Base-by-base conservation (phyloP, 2,329 filamentous ascomycete species). In the Chaetoscypha palmicola region DNA sequence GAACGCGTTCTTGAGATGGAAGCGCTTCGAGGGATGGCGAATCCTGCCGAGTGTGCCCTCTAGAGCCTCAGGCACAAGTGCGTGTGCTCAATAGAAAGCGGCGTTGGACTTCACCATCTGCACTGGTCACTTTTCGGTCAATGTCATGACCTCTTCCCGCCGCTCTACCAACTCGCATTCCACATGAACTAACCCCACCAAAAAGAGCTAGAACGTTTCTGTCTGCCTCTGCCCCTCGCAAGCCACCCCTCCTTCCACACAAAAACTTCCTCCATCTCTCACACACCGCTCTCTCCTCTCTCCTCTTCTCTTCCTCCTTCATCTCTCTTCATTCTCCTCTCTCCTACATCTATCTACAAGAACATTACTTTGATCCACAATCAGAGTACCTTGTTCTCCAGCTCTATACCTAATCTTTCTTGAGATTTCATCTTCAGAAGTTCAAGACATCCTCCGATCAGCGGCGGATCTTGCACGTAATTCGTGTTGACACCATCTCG, bases 391-490 rank as follows among this genome's bases (percentile, higher is more conserved):
- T 39, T 23, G 14, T 24, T 36, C 24, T 35, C 43, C 33, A 35
- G 35, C 30, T 44, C 31, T 22, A 23, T 44, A 28, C 39, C 44
- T 22, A 31, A 34, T 38, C 14, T 24, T 38, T 21, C 20, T 33
- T 44, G 21, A 33, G 11, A 33, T 26, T 42, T 36, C 30, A 32
- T 11, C 24, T 49, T 31, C 21, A 33, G 26, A 35, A 31, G 23
- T 39, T 26, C n/a, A 3, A 21, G 30, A 43, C 22, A 30, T 34
- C 14, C 41, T 45, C 47, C 46, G 47, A 38, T 41, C 45, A 34
- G 34, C 46, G 45, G 50, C 38, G 41, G 41, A 31, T 45, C 41
- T 38, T 49, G 40, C 52, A 50, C 48, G 44, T 41, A 44, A 51
- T n/a, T 52, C 37, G n/a, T 45, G 46, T 49, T 50, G 43, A 45